Evolutionary conservation across 352 stramenopile genomes (phyloP).

Genomic region (Blastocystis sp.): DNA sequence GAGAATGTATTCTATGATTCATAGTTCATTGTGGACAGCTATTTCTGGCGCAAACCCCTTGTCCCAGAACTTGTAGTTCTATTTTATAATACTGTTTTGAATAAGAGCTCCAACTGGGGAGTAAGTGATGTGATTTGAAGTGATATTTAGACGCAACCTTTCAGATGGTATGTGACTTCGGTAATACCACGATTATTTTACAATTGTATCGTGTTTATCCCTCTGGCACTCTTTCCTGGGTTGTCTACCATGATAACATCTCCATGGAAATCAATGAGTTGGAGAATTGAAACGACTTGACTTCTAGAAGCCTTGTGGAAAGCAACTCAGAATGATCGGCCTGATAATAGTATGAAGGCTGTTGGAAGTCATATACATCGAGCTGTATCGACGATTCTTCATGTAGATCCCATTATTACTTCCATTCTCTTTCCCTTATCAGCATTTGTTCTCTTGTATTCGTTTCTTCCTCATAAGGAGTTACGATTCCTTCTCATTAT

Average conservation of each 20-base stretch:
- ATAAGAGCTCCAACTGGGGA: constrained; percentile 92
- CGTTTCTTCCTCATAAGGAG: constrained; percentile 92
- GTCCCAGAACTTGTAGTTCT: constrained; percentile 96
- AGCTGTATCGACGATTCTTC: background rate
- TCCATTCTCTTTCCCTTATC: constrained; percentile 64
- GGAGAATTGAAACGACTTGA: background rate
- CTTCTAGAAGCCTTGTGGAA: constrained; percentile 9
- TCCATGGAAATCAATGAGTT: background rate
- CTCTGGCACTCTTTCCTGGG: constrained; percentile 66
- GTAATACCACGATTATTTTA: constrained; percentile 79
- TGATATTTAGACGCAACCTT: constrained; percentile 68
- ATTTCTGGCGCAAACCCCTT: constrained; percentile 75
- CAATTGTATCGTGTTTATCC: constrained; percentile 64
- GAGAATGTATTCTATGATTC: background rate
- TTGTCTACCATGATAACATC: constrained; percentile 66
- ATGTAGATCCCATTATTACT: background rate
- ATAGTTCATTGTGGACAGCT: constrained; percentile 76
- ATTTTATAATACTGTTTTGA: constrained; percentile 89
- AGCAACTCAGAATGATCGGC: background rate
- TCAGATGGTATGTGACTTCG: constrained; percentile 88
- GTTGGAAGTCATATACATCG: background rate
- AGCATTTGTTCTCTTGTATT: constrained; percentile 86
- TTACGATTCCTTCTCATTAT: constrained; percentile 68
- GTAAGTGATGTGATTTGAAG: constrained; percentile 68
- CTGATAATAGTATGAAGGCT: background rate